A percentile compares a stretch with the other conserved stretches of the same genome.
phyloP scores from a whole-genome alignment of 2,329 filamentous ascomycete species.

The Diaporthe sp. region DNA sequence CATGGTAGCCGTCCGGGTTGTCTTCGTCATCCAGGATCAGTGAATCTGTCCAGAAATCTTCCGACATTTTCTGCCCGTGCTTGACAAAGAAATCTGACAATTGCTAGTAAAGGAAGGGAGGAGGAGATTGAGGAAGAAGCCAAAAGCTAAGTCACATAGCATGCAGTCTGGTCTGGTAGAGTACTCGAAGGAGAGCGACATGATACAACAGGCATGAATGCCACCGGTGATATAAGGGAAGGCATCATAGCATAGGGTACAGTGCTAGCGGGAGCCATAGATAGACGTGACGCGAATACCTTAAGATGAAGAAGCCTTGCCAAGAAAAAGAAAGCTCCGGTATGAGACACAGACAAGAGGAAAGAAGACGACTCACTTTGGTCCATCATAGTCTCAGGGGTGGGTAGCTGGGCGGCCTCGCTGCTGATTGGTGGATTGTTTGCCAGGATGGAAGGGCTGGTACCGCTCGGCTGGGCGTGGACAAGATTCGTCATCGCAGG shows the following conservation, averaged over 20 bases:
- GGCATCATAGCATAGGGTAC: slow-evolving; percentile 3
- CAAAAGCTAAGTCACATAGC: too few relatives aligned
- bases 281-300: not conserved
- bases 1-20: slow-evolving; percentile 40
- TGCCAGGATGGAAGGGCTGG: slow-evolving; percentile 46
- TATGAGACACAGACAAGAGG: not conserved
- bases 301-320: slow-evolving; percentile 27
- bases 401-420: slow-evolving; percentile 51
- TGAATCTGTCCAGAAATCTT: not conserved
- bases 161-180: not conserved
- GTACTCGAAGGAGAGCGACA: not conserved
- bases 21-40: slow-evolving; percentile 37
- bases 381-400: slow-evolving; percentile 50
- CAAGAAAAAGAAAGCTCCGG: not conserved
- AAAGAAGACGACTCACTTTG: slow-evolving; percentile 43
- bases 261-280: not conserved
- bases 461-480: slow-evolving; percentile 42
- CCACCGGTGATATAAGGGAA: not conserved
- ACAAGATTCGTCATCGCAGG: slow-evolving; percentile 41
- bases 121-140: not conserved
- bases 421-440: slow-evolving; percentile 43
- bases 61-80: not conserved
- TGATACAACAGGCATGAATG: not conserved
- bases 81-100: not conserved
- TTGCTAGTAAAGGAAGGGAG: not conserved